Base-by-base conservation (phyloP, 768 basidiomycete genomes). In the Clitopilus hobsonii region DNA sequence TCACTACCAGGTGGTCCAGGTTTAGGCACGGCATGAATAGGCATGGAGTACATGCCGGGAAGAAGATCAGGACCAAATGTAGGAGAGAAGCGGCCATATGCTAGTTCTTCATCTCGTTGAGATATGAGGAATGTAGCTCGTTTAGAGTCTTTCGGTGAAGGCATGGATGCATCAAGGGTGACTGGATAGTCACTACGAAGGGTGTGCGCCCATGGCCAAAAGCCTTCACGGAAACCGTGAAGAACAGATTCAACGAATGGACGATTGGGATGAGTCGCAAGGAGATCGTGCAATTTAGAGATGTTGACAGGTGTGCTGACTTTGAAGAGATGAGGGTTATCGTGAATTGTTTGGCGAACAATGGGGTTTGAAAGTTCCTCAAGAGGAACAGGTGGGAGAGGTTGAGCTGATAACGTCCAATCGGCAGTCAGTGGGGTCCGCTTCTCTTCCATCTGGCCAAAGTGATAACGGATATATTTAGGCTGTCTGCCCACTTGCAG, bases 141-240 rank as follows among this genome's bases (percentile, higher is more conserved):
- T 0, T 25, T 38, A 6, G 36, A 16, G 20, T 45, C 13, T 50
- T 22, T 8, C 8, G 51, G 54, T 0, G 54, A 36, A 24, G 13
- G 38, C n/a, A 45, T 6, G 0, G 62, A 60, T 4, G 53, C 54
- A 36, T 70, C 64, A 5, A 54, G 47, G 0, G 56, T 61, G 1
- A 30, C 30, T 5, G 62, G 67, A 13, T 61, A 61, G 0, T 36
- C 53, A 0, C 8, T 48, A 3, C 6, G 32, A 24, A 52, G 24
- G 1, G 64, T 63, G 1, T 66, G 52, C 0, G 67, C 67, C 49
- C 53, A 72, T 0, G 75, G 76, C 75, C 74, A 78, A 53, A 78
- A 77, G 1, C 76, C 76, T 0, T 71, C 54, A 0, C 59, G 49
- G 0, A 79, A 55, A 0, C 69, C 65, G 0, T 23, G 4, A 7